These are phyloP conservation scores for Dactylellina haptotyla DNA, from an alignment of 2,329 filamentous ascomycete genomes.

Conservation along the genomic window DNA sequence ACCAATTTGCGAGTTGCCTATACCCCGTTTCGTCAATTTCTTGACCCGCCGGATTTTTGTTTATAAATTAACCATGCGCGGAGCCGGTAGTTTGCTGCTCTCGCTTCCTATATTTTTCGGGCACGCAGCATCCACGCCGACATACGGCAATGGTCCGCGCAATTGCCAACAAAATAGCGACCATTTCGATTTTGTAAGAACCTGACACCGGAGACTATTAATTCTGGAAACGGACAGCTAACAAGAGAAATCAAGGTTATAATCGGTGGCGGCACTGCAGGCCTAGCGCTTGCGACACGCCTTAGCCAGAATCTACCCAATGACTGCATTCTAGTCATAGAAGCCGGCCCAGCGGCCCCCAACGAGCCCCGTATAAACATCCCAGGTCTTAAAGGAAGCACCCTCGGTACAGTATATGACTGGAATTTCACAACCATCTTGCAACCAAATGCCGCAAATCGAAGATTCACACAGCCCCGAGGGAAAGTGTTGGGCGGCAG, in stretches of 20 bases:
- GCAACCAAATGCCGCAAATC: conserved; percentile 61
- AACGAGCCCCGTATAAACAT: neutral
- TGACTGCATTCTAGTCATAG: neutral
- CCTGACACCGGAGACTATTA: neutral
- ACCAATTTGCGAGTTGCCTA: too few relatives aligned
- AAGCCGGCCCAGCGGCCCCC: neutral
- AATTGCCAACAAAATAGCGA: neutral
- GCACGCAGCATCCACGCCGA: neutral
- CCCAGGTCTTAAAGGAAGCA: conserved; percentile 50
- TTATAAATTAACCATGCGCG: too few relatives aligned
- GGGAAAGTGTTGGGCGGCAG: conserved; percentile 62
- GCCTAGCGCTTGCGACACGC: conserved; percentile 8
- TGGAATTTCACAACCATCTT: conserved; percentile 61
- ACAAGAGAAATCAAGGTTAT: neutral
- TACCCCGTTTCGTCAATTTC: too few relatives aligned
- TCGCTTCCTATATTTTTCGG: too few relatives aligned
- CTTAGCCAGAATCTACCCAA: neutral
- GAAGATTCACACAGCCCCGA: conserved; percentile 58
- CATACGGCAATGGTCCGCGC: neutral
- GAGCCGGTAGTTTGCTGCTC: too few relatives aligned
- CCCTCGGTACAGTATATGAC: conserved; percentile 57
- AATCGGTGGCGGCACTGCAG: conserved; percentile 15
- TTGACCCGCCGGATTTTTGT: too few relatives aligned
- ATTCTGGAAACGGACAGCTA: neutral
- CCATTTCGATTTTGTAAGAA: neutral